Percentiles rank a stretch among this genome's conserved stretches.
phyloP scores from a whole-genome alignment of 352 stramenopile species.

The Albugo candida region DNA sequence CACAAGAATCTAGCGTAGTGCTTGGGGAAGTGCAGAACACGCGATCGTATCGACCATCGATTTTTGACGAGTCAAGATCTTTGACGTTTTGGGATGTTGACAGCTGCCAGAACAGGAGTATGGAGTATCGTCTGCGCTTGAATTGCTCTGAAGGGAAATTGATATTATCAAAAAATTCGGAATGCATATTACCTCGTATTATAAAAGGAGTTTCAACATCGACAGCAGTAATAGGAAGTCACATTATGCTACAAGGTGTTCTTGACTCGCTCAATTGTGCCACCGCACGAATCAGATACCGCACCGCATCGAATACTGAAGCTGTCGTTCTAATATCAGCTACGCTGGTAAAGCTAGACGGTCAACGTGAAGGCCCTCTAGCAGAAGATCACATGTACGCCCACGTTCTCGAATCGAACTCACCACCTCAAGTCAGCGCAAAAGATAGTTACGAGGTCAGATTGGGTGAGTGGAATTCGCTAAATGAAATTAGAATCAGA shows the following conservation, averaged over 20 bases:
- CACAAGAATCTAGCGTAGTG: neutral
- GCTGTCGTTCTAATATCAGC: constrained; percentile 21
- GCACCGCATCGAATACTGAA: constrained; percentile 10
- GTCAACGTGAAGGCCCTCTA: too few species aligned
- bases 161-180: constrained; percentile 14
- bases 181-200: neutral
- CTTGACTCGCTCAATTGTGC: constrained; percentile 25
- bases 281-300: constrained; percentile 26
- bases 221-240: neutral
- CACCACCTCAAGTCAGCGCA: too few species aligned
- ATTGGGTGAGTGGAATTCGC: too few species aligned
- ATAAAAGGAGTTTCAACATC: too few species aligned
- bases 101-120: constrained; percentile 1
- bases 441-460: too few species aligned
- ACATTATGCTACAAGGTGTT: constrained; percentile 12
- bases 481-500: neutral
- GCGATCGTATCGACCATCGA: constrained; percentile 1
- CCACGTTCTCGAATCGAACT: too few species aligned
- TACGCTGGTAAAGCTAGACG: constrained; percentile 13
- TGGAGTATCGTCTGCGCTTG: constrained; percentile 13
- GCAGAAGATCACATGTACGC: too few species aligned
- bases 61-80: constrained; percentile 7
- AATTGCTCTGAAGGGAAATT: constrained; percentile 17
- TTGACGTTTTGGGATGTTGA: constrained; percentile 21
- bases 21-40: neutral